Evolutionary conservation across 805 yeast genomes (phyloP), one percentile per base, ranked within the genome.

Genomic region (Saturnispora sanitii): DNA sequence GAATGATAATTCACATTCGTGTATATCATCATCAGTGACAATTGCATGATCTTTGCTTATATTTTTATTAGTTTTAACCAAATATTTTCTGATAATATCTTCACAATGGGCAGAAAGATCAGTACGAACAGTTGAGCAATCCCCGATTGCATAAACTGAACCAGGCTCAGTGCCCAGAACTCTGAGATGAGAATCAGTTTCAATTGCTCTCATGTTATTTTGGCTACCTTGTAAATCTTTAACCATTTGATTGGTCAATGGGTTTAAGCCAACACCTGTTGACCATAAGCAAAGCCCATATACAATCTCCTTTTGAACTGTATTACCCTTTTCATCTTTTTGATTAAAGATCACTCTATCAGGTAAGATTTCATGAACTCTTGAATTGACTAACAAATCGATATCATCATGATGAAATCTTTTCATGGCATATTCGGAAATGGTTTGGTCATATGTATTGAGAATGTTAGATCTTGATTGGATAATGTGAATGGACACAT

Each of bases 31-130:
- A 49, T 73, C 77, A 3, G 74, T 68, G 38, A 71, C 61, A 41
- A 70, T 51, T 17, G 42, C 40, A 35, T 50, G 51, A 44, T 75
- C 70, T 9, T 41, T 25, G 2, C 12, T 27, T 9, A 26, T 19
- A 12, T 35, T 30, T 32, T 75, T 77, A 64, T 96, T 77, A 48
- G 85, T 84, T 41, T 88, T 86, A 62, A 87, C 84, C 65, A 96
- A 96, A 45, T 95, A 87, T 45, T 96, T 96, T 96, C 97, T 88
- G 46, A 90, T 94, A 50, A 88, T 71, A 53, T 85, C 71, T 57
- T 96, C 96, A 58, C 86, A 90, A 36, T 95, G 95, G 52, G 86
- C 68, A 27, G 67, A 61, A 29, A 68, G 59, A 54, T 73, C 75
- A 47, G 79, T 66, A 8, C 79, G 58, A 17, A 94, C 94, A 47